Percentiles rank a stretch among this genome's conserved stretches.
These are phyloP conservation scores for Yarrowia osloensis DNA, from an alignment of 805 yeast species.

Conservation along the genomic window DNA sequence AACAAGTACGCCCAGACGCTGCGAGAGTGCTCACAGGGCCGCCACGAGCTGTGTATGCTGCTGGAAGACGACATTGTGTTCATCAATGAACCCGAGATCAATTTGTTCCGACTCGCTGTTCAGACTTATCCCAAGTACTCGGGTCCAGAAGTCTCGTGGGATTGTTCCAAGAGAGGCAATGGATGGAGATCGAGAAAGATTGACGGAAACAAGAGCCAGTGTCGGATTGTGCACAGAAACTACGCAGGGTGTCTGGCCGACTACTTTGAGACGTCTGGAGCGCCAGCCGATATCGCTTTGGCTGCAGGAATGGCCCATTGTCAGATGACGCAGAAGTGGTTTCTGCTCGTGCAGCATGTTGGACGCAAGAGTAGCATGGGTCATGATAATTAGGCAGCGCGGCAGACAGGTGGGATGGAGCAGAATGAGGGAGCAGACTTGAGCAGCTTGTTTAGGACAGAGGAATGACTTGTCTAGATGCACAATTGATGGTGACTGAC, in stretches of 20 bases:
- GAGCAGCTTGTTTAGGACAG: too few relatives aligned
- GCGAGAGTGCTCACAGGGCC: constrained; percentile 29
- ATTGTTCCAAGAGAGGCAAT: not conserved
- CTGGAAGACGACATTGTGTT: constrained; percentile 35
- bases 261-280: not conserved
- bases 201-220: constrained; percentile 10
- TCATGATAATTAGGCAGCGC: too few relatives aligned
- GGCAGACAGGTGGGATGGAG: too few relatives aligned
- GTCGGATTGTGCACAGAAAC: not conserved
- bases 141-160: constrained; percentile 1
- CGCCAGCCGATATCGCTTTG: not conserved
- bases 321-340: constrained; percentile 20
- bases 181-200: not conserved
- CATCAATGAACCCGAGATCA: constrained; percentile 13
- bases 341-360: constrained; percentile 35
- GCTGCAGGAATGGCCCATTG: not conserved
- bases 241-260: constrained; percentile 17
- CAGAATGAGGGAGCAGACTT: too few relatives aligned
- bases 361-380: constrained; percentile 26
- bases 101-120: not conserved
- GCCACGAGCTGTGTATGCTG: constrained; percentile 33
- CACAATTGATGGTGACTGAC: too few relatives aligned
- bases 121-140: not conserved
- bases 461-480: too few relatives aligned
- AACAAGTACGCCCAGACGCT: constrained; percentile 11